phyloP scores from a whole-genome alignment of 495 filamentous ascomycete genomes.

The Daldinia caldariorum region DNA sequence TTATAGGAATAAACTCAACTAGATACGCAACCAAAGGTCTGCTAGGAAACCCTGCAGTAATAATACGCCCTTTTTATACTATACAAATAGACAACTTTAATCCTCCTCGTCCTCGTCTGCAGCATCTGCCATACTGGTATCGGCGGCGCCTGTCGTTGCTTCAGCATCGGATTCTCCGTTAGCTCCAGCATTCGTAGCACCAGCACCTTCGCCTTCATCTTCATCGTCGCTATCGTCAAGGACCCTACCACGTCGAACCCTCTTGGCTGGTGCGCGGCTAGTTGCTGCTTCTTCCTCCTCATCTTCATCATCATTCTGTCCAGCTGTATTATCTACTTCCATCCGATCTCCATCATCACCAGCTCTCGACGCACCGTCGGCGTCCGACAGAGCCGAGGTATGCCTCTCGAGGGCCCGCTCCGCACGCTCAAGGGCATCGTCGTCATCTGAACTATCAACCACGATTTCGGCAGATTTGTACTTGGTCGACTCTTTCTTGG shows the following conservation, averaged over 20 bases:
- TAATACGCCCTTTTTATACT: conserved; percentile 10
- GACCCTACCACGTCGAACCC: conserved; percentile 51
- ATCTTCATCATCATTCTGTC: conserved; percentile 54
- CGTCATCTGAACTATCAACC: conserved; percentile 69
- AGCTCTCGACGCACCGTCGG: conserved; percentile 41
- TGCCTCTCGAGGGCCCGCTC: conserved; percentile 51
- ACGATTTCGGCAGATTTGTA: conserved; percentile 85
- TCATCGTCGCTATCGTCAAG: conserved; percentile 61
- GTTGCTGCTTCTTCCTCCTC: conserved; percentile 54
- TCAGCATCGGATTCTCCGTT: conserved; percentile 42
- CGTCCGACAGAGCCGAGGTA: conserved; percentile 41
- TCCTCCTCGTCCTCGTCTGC: conserved; percentile 49
- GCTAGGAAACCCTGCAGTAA: not conserved
- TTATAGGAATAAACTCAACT: conserved; percentile 3
- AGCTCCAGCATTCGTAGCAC: conserved; percentile 31
- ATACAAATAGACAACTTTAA: conserved; percentile 33
- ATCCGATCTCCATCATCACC: conserved; percentile 46
- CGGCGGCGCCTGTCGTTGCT: conserved; percentile 46
- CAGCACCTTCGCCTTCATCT: conserved; percentile 44
- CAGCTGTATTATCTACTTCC: conserved; percentile 50
- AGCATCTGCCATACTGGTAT: conserved; percentile 12
- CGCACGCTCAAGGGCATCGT: conserved; percentile 55
- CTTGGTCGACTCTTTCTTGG: conserved; percentile 65
- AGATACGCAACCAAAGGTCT: not conserved
- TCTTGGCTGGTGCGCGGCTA: conserved; percentile 45